phyloP scores from a whole-genome alignment of 176 grass and related monocot genomes.

The Oryza meyeriana region DNA sequence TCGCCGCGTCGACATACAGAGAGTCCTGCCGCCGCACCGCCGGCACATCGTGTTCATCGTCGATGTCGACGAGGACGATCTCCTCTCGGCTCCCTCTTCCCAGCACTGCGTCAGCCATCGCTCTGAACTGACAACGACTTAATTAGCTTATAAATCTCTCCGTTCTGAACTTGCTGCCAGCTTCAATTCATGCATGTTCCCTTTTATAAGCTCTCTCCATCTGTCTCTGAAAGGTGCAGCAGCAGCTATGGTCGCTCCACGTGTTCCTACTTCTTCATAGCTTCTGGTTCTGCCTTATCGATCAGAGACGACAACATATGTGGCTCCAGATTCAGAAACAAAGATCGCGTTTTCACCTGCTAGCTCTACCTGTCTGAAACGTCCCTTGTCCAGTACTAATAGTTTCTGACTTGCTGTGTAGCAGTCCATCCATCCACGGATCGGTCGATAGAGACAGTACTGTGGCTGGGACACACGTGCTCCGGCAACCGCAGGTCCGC shows the following conservation, averaged over 20 bases:
- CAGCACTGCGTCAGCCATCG: not conserved
- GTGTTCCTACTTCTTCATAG: too few relatives aligned
- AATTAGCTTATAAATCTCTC: not conserved
- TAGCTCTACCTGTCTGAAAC: not conserved
- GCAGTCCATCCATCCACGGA: not conserved
- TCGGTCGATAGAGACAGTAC: not conserved
- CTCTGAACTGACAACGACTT: too few relatives aligned
- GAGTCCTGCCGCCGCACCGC: conserved; percentile 28
- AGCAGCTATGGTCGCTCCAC: not conserved
- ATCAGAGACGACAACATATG: not conserved
- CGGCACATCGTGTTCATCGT: not conserved
- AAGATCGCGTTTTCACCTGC: not conserved
- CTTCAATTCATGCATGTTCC: not conserved
- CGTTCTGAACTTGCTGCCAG: not conserved
- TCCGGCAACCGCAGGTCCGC: not conserved
- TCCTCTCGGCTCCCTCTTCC: not conserved
- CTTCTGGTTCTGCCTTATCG: not conserved
- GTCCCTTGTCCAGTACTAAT: not conserved
- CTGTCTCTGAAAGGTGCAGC: not conserved
- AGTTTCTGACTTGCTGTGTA: not conserved
- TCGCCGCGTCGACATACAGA: conserved; percentile 8
- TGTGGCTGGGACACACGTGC: not conserved
- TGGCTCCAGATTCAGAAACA: not conserved
- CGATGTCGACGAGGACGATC: not conserved
- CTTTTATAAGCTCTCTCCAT: not conserved